These are phyloP conservation scores for Colletotrichum eremochloae DNA, from an alignment of 2,329 filamentous ascomycete genomes.

Conservation along the genomic window DNA sequence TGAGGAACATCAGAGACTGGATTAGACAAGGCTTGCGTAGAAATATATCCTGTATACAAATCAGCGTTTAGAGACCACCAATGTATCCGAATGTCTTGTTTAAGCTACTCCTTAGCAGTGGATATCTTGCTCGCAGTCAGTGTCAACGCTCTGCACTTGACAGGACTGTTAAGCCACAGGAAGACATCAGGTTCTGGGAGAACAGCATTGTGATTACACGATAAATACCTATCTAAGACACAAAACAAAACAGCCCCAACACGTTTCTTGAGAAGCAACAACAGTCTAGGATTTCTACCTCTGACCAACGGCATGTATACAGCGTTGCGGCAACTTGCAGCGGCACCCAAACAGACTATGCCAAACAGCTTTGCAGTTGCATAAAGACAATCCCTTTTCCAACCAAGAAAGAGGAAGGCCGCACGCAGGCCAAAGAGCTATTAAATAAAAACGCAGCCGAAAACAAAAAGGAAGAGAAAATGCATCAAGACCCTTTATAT, in stretches of 20 bases:
- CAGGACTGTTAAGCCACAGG: neutral
- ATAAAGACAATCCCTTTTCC: neutral
- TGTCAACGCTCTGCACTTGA: neutral
- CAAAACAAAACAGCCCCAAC: constrained; percentile 1
- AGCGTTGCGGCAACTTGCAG: neutral
- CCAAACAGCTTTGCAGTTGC: neutral
- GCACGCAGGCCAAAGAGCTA: neutral
- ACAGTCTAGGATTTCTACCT: neutral
- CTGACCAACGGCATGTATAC: too few species aligned
- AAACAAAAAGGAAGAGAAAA: constrained; percentile 32
- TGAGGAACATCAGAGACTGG: constrained; percentile 43
- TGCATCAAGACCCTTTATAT: constrained; percentile 29
- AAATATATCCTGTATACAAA: neutral
- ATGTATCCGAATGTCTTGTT: neutral
- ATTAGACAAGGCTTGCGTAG: constrained; percentile 18
- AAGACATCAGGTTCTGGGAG: neutral
- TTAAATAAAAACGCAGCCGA: constrained; percentile 8
- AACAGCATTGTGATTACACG: constrained; percentile 1
- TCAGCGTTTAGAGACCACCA: neutral
- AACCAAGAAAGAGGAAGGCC: neutral
- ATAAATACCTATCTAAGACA: constrained; percentile 13
- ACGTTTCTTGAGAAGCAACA: neutral
- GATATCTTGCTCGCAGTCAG: too few species aligned
- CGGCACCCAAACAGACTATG: neutral
- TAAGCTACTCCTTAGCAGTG: neutral